Percentiles rank a stretch among this genome's conserved stretches.
These are phyloP conservation scores for Ogataea sp. DNA, from an alignment of 805 yeast species.

Conservation along the genomic window DNA sequence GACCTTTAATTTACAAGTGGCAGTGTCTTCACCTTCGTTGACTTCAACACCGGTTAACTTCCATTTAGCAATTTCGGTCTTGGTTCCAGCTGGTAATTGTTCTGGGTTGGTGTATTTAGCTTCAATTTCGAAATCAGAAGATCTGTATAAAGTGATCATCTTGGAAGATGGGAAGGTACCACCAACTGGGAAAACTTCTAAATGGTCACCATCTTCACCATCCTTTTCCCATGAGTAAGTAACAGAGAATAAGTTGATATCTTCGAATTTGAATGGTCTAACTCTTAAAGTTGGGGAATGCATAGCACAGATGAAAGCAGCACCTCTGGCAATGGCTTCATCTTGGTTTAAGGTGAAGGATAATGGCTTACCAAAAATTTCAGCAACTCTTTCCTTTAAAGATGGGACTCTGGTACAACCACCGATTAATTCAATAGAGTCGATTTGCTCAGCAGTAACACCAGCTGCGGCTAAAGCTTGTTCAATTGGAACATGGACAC, in stretches of 20 bases:
- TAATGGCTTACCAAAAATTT: slow-evolving; percentile 75
- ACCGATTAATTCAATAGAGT: slow-evolving; percentile 92
- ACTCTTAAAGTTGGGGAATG: slow-evolving; percentile 99
- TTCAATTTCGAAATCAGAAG: slow-evolving; percentile 76
- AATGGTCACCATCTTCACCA: slow-evolving; percentile 82
- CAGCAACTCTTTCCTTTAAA: slow-evolving; percentile 72
- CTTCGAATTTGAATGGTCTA: slow-evolving; percentile 97
- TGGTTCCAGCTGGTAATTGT: slow-evolving; percentile 65
- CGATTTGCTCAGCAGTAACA: slow-evolving; percentile 63
- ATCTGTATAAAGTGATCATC: slow-evolving; percentile 88
- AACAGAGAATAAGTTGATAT: slow-evolving; percentile 83
- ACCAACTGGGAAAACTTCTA: slow-evolving; percentile 96
- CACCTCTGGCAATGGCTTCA: slow-evolving; percentile 98
- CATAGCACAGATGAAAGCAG: slow-evolving; percentile 97
- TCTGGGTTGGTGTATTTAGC: slow-evolving; percentile 77
- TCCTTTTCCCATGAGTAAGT: slow-evolving; percentile 93
- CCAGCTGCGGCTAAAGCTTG: slow-evolving; percentile 77
- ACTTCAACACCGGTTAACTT: slow-evolving; percentile 76
- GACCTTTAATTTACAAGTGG: slow-evolving; percentile 86
- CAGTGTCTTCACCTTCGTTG: slow-evolving; percentile 63
- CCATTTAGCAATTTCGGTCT: slow-evolving; percentile 74
- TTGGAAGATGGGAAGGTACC: slow-evolving; percentile 92
- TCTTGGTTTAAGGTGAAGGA: slow-evolving; percentile 97
- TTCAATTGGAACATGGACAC: slow-evolving; percentile 72
- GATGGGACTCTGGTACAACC: slow-evolving; percentile 98